phyloP scores from a whole-genome alignment of 768 basidiomycete species.

The Collybia nuda region DNA sequence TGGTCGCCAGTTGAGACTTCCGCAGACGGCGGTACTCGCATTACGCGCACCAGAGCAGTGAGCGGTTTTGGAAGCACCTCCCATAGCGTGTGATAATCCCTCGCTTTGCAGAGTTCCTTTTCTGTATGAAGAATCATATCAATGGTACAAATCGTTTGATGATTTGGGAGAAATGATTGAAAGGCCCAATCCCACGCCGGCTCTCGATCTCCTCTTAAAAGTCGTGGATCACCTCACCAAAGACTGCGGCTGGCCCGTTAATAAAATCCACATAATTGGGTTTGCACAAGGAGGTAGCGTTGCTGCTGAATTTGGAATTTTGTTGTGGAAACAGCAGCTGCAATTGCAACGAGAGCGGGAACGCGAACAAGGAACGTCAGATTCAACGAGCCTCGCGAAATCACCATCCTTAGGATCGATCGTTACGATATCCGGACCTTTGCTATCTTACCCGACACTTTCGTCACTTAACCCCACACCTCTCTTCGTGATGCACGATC shows the following conservation, averaged over 20 bases:
- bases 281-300: conserved; percentile 87
- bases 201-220: conserved; percentile 53
- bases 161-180: conserved; percentile 69
- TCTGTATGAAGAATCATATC: conserved; percentile 75
- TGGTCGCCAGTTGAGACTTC: conserved; percentile 73
- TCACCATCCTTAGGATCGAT: conserved; percentile 57
- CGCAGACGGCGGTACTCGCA: conserved; percentile 85
- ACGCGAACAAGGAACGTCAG: conserved; percentile 10
- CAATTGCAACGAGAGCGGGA: conserved; percentile 14
- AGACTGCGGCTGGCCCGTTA: conserved; percentile 63
- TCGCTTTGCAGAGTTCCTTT: conserved; percentile 62
- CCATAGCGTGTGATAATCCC: too few relatives aligned
- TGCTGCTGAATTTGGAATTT: conserved; percentile 64
- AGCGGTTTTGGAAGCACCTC: conserved; percentile 16
- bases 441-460: conserved; percentile 77
- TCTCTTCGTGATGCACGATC: conserved; percentile 57
- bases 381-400: conserved; percentile 8
- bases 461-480: conserved; percentile 56
- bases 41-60: conserved; percentile 79
- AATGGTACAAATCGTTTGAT: conserved; percentile 88
- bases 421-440: conserved; percentile 66
- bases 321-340: conserved; percentile 48
- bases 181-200: conserved; percentile 71
- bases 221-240: conserved; percentile 56
- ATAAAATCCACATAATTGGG: conserved; percentile 73